Base-by-base conservation (phyloP, 805 yeast species). In the Danielia reshetovae region DNA sequence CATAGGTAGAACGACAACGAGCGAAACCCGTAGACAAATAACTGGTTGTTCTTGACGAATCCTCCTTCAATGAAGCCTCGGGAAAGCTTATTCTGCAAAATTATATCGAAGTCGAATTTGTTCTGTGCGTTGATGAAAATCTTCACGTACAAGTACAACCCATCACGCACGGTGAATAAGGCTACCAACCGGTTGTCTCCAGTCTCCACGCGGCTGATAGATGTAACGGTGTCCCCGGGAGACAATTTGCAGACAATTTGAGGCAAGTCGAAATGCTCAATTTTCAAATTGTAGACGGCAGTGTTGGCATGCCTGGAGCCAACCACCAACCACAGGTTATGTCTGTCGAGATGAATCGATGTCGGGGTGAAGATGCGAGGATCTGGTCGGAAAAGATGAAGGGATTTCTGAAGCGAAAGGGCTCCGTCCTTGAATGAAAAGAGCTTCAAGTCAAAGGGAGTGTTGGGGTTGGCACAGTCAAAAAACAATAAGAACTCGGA, bases 1-100 rank as follows among this genome's bases (percentile, higher is more conserved):
- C 87, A 87, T 15, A 86, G 57, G 49, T 81, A 83, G 51, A 90
- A 88, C 32, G 72, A 62, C 32, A 81, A 81, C 2, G 93, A 85
- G 46, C 79, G 77, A 68, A 93, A 90, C 1, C 97, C 97, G 55
- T 77, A 85, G 2, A 85, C 57, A 2, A 84, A 57, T 24, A 81
- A 58, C 27, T 78, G 78, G 8, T 55, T 40, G 8, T 60, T 46
- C 17, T 60, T 55, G 17, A 70, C 53, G 37, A 64, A 68, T 0
- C 81, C 76, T 0, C 96, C 95, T 57, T 90, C 97, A 9, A 90
- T 59, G 40, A 82, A 83, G 0, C 96, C 96, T 42, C 77, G 75
- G 24, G 85, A 72, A 6, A 84, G 58, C 46, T 77, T 77, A 54
- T 85, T 86, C 14, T 76, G 68, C 33, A 74, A 81, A 8, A 71